Base-by-base conservation (phyloP, 2,329 filamentous ascomycete species). In the Aspergillus thermomutatus region DNA sequence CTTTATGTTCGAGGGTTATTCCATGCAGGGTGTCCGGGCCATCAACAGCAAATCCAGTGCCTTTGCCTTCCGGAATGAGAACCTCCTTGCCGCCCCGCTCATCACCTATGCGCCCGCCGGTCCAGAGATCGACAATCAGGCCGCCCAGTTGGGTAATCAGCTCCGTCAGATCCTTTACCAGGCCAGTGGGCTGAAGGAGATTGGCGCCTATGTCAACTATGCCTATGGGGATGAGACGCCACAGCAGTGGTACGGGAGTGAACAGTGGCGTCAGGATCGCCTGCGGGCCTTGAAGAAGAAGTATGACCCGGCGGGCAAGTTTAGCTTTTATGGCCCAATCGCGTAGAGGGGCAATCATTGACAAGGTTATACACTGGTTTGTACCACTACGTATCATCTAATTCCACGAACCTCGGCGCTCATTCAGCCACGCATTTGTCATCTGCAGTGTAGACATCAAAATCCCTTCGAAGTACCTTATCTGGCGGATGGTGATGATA, bases 1-100 rank as follows among this genome's bases (percentile, higher is more conserved):
- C 47, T 80, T 84, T 69, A 79, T 84, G 76, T 81, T 85, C 53
- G 83, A 86, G 63, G 79, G 79, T 3, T 85, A 85, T 67, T 76
- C 81, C 1, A 69, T 66, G 7, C 66, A 77, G 23, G 82, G 77
- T 1, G 76, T 84, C 2, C 64, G 75, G 52, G 69, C 66, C 0
- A 62, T 80, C 41, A 58, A 66, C 48, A 61, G 59, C 26, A 64
- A 66, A 9, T 71, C 74, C 1, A 73, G 75, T 3, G 80, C 81
- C 1, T 83, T 77, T 55, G 73, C 80, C 19, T 77, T 76, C 67
- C 76, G 82, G 2, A 60, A 66, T 1, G 76, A 79, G 52, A 77
- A 79, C 60, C 61, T 82, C 6, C 74, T 81, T 34, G 59, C 61
- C 17, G 64, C 68, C 0, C 68, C 70, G 0, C 50, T 75, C 4